Percentiles rank a stretch among this genome's conserved stretches.
Evolutionary conservation across 257 asterid species (phyloP).

Genomic region (Nemophila menziesii): DNA sequence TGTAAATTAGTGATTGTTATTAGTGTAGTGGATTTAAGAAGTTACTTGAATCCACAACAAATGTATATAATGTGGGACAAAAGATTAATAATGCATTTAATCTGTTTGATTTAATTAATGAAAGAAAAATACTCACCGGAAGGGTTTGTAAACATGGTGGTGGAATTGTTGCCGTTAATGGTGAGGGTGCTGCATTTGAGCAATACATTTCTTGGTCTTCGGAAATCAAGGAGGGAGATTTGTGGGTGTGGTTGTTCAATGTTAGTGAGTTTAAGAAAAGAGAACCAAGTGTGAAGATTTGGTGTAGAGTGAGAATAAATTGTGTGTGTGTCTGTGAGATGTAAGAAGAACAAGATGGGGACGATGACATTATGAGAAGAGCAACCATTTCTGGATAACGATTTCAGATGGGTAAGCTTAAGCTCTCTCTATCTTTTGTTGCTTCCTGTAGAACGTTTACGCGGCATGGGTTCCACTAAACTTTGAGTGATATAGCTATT

Average conservation of each 20-base stretch:
- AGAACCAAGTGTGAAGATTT: constrained; percentile 3
- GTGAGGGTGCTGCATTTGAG: constrained; percentile 30
- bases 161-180: constrained; percentile 11
- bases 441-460: neutral
- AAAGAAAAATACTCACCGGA: constrained; percentile 27
- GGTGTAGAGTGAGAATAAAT: neutral
- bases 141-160: constrained; percentile 5
- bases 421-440: neutral
- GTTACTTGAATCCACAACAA: too few species aligned
- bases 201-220: neutral
- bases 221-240: too few species aligned
- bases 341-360: constrained; percentile 5
- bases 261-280: constrained; percentile 3
- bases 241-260: constrained; percentile 1
- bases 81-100: too few species aligned
- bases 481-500: too few species aligned
- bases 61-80: too few species aligned
- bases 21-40: too few species aligned
- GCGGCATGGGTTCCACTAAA: neutral
- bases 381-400: constrained; percentile 9
- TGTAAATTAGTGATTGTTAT: too few species aligned
- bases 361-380: constrained; percentile 4
- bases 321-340: neutral
- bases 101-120: constrained; percentile 7
- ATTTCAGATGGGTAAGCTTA: constrained; percentile 2